A percentile compares a stretch with the other conserved stretches of the same genome.
These are phyloP conservation scores for Nicotiana attenuata DNA, from an alignment of 257 asterid genomes.

Conservation along the genomic window DNA sequence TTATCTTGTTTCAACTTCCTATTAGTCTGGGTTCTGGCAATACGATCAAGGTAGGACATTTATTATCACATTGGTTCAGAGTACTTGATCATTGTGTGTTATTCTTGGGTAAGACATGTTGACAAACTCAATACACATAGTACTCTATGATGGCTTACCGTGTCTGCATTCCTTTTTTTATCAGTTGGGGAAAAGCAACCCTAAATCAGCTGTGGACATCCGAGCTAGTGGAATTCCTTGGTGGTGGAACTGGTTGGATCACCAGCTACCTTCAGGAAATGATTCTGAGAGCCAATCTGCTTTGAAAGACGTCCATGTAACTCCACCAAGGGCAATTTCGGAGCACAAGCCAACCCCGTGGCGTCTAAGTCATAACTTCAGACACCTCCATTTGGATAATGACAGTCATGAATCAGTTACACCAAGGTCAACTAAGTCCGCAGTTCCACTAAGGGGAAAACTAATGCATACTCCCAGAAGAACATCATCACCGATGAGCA, in stretches of 20 bases:
- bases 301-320: slow-evolving; percentile 23
- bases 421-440: slow-evolving; percentile 72
- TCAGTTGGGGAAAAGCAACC: slow-evolving; percentile 61
- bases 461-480: slow-evolving; percentile 56
- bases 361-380: slow-evolving; percentile 23
- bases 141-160: neutral
- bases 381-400: slow-evolving; percentile 22
- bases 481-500: slow-evolving; percentile 35
- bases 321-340: slow-evolving; percentile 57
- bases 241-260: slow-evolving; percentile 99
- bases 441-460: slow-evolving; percentile 43
- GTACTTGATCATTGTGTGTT: neutral
- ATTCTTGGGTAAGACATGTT: neutral
- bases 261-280: slow-evolving; percentile 45
- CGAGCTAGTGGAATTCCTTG: slow-evolving; percentile 66
- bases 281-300: slow-evolving; percentile 42
- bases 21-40: neutral
- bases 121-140: neutral
- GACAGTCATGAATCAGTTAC: slow-evolving; percentile 55
- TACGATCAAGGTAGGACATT: neutral
- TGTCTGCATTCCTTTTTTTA: neutral
- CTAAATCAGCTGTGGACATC: slow-evolving; percentile 34
- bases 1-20: neutral
- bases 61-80: neutral
- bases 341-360: slow-evolving; percentile 61